Evolutionary conservation across 2,329 filamentous ascomycete species (phyloP).

Genomic region (Talaromyces sp.): DNA sequence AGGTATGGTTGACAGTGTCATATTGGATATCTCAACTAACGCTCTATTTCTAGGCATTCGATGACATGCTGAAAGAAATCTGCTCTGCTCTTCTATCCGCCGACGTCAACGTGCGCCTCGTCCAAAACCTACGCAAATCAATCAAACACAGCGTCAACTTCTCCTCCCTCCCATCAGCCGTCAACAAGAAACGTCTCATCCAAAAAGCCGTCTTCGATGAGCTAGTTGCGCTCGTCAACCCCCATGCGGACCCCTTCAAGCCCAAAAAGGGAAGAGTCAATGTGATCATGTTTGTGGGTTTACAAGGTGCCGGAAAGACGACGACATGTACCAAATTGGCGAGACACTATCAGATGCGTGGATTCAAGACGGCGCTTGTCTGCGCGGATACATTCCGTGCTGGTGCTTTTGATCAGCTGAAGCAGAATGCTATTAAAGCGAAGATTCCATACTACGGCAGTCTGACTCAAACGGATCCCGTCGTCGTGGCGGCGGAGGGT

Average conservation of each 20-base stretch:
- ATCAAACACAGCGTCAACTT: conserved; percentile 92
- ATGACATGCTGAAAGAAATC: conserved; percentile 98
- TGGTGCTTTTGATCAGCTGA: conserved; percentile 95
- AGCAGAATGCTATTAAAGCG: conserved; percentile 97
- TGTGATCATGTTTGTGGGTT: conserved; percentile 98
- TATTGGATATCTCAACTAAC: conserved; percentile 10
- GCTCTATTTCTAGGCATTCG: conserved; percentile 67
- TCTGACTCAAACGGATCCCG: conserved; percentile 92
- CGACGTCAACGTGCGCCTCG: conserved; percentile 94
- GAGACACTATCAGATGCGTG: conserved; percentile 86
- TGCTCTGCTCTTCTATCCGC: conserved; percentile 92
- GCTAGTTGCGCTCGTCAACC: conserved; percentile 90
- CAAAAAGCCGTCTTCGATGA: conserved; percentile 98
- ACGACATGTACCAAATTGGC: conserved; percentile 98
- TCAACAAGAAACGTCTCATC: conserved; percentile 98
- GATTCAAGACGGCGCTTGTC: conserved; percentile 88
- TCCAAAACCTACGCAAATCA: conserved; percentile 85
- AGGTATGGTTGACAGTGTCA: conserved; percentile 53
- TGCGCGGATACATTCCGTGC: conserved; percentile 98
- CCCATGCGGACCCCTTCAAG: conserved; percentile 91
- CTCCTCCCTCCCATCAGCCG: conserved; percentile 81
- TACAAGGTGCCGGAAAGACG: conserved; percentile 96
- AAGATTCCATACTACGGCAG: conserved; percentile 99
- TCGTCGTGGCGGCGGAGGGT: conserved; percentile 87
- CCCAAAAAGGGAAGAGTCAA: conserved; percentile 95